phyloP scores from a whole-genome alignment of 1,284 basidiomycete species.

The Leccinum pachyderme region DNA sequence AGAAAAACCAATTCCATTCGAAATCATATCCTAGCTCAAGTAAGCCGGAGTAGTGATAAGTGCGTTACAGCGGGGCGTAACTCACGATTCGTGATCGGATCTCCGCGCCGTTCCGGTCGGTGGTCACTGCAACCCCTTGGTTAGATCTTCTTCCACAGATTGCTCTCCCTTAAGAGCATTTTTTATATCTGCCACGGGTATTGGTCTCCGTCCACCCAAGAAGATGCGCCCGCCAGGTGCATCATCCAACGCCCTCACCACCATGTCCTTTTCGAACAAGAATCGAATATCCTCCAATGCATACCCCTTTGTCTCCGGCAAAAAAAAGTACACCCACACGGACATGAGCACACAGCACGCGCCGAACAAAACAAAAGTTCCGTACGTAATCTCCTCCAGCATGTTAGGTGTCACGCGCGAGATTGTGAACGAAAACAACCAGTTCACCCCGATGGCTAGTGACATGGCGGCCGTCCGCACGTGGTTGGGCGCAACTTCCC shows the following conservation, averaged over 20 bases:
- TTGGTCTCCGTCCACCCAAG: conserved; percentile 34
- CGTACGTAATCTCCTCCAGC: conserved; percentile 47
- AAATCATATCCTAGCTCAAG: too few species aligned
- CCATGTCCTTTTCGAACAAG: conserved; percentile 44
- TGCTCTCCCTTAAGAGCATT: neutral
- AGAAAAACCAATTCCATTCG: too few species aligned
- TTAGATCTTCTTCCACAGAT: conserved; percentile 8
- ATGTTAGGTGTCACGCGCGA: conserved; percentile 52
- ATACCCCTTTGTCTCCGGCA: conserved; percentile 48
- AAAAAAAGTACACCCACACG: conserved; percentile 42
- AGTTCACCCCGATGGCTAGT: conserved; percentile 44
- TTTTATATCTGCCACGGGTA: conserved; percentile 30
- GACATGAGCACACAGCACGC: conserved; percentile 45
- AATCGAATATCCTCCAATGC: conserved; percentile 48
- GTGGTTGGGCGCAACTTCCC: conserved; percentile 50
- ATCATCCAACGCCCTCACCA: conserved; percentile 43
- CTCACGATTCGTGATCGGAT: neutral
- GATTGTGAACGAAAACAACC: conserved; percentile 49
- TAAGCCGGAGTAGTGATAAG: neutral
- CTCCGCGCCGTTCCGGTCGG: too few species aligned
- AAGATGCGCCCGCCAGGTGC: conserved; percentile 46
- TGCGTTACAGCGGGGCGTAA: neutral
- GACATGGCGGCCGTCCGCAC: conserved; percentile 44
- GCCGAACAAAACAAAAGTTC: conserved; percentile 53
- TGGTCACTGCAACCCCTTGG: neutral